phyloP scores from a whole-genome alignment of 495 filamentous ascomycete species.

The Xylaria flabelliformis region DNA sequence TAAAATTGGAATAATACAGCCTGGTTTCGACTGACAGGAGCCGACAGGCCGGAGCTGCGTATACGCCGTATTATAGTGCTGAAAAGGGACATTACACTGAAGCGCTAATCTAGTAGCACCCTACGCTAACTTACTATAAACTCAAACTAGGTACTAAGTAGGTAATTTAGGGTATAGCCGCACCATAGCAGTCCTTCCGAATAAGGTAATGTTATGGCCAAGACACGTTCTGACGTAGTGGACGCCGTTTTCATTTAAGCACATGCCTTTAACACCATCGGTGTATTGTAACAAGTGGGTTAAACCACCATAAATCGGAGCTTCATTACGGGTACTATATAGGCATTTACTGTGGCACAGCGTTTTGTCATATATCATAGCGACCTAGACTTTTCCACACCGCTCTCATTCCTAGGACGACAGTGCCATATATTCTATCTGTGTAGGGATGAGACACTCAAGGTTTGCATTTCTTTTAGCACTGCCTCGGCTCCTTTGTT shows the following conservation, averaged over 20 bases:
- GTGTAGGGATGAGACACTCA: neutral
- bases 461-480: neutral
- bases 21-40: neutral
- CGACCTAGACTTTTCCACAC: no score
- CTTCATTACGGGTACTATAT: no score
- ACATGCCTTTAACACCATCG: neutral
- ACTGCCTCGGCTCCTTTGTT: neutral
- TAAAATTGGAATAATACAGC: neutral
- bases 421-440: neutral
- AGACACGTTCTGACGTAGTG: conserved; percentile 6
- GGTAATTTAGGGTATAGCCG: neutral
- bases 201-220: neutral
- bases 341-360: no score
- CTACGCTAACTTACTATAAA: neutral
- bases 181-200: neutral
- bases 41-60: neutral
- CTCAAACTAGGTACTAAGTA: no score
- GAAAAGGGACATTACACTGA: neutral
- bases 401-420: no score
- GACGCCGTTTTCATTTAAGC: neutral
- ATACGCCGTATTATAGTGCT: conserved; percentile 12
- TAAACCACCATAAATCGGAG: neutral
- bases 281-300: neutral
- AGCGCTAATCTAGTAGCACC: neutral
- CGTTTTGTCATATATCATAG: no score